Evolutionary conservation across 2,329 filamentous ascomycete species (phyloP).

Genomic region (Teratosphaeria nubilosa): DNA sequence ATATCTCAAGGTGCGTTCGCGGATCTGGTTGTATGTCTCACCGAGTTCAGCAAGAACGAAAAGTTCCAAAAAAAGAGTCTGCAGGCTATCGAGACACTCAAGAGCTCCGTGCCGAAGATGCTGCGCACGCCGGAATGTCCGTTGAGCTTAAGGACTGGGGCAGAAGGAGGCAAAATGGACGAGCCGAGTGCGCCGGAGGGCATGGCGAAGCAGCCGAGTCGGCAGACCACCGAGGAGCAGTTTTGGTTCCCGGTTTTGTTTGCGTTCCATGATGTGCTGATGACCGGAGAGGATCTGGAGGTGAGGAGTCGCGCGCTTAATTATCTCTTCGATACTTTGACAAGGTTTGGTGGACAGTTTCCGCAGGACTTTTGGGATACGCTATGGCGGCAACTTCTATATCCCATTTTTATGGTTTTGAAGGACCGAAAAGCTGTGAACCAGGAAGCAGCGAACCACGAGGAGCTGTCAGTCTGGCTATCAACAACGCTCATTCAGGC

Average conservation of each 20-base stretch:
- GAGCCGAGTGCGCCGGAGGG: constrained; percentile 34
- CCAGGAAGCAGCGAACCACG: constrained; percentile 87
- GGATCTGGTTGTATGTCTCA: constrained; percentile 89
- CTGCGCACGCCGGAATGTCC: constrained; percentile 91
- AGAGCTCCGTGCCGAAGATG: constrained; percentile 90
- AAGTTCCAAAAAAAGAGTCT: constrained; percentile 98
- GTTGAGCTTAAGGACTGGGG: constrained; percentile 53
- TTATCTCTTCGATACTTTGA: constrained; percentile 91
- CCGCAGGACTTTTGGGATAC: constrained; percentile 97
- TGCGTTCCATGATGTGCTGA: constrained; percentile 95
- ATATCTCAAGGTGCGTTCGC: constrained; percentile 95
- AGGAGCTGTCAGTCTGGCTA: constrained; percentile 95
- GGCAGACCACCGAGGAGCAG: constrained; percentile 87
- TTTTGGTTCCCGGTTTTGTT: constrained; percentile 99
- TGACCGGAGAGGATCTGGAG: constrained; percentile 97
- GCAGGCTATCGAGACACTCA: constrained; percentile 88
- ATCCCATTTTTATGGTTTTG: constrained; percentile 96
- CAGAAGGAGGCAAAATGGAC: constrained; percentile 29
- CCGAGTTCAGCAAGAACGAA: constrained; percentile 97
- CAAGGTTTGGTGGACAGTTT: constrained; percentile 83
- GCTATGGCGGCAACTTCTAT: constrained; percentile 90
- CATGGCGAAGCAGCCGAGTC: constrained; percentile 53
- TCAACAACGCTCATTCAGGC: constrained; percentile 99
- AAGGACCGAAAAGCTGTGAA: constrained; percentile 86
- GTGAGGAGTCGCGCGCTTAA: constrained; percentile 80